Evolutionary conservation across 208 protist species (phyloP).

Genomic region (Wallacemonas sp.): DNA sequence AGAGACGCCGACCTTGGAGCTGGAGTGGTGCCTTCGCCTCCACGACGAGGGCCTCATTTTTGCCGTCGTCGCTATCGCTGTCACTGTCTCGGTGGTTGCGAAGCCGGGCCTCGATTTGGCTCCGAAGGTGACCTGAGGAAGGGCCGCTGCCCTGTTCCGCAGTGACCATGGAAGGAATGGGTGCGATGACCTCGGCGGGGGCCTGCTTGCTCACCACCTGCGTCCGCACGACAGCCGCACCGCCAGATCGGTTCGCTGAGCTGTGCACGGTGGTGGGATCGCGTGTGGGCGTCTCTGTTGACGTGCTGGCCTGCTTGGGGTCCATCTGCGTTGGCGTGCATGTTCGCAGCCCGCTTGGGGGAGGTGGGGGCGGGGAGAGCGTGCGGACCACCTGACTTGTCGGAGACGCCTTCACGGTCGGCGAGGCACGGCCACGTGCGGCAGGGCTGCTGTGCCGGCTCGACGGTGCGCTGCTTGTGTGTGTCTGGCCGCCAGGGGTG

Average conservation of each 20-base stretch:
- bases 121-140: background rate
- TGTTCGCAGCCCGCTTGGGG: slow-evolving; percentile 5
- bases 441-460: background rate
- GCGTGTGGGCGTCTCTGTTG: background rate
- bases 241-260: background rate
- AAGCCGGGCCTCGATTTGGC: background rate
- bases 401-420: no score
- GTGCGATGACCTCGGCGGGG: background rate
- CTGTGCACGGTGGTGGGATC: background rate
- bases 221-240: background rate
- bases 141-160: background rate
- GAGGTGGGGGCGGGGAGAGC: background rate
- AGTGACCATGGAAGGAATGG: background rate
- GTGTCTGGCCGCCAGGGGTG: no score
- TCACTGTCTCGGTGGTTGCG: background rate
- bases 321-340: slow-evolving; percentile 13
- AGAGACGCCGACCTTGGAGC: slow-evolving; percentile 15
- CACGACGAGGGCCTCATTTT: background rate
- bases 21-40: slow-evolving; percentile 9
- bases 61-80: background rate
- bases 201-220: background rate
- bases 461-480: slow-evolving; percentile 3
- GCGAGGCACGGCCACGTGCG: no score
- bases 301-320: no score
- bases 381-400: no score